Percentiles rank a stretch among this genome's conserved stretches.
Conservation (phyloP, 164 flowering plant species). For the Chimonanthus praecox region DNA sequence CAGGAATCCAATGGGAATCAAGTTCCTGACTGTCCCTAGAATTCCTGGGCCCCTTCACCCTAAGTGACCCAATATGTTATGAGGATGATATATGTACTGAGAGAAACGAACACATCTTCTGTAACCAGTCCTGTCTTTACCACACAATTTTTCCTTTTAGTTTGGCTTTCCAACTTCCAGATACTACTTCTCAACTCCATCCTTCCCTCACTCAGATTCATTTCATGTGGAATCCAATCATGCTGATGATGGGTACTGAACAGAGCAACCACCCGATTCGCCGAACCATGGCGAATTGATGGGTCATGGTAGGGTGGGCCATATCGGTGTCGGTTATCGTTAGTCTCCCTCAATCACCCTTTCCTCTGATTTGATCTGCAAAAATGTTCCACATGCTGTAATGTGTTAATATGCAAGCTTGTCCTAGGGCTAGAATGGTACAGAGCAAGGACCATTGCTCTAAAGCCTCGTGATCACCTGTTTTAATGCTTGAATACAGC, state of each 20-base stretch:
- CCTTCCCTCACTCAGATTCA: background rate
- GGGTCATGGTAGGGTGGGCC: background rate
- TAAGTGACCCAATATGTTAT: background rate
- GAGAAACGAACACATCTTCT: background rate
- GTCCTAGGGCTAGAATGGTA: background rate
- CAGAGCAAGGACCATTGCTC: background rate
- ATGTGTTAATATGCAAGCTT: background rate
- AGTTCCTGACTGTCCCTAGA: constrained; percentile 1
- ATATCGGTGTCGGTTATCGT: background rate
- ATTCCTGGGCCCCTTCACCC: constrained; percentile 6
- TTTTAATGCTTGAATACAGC: background rate
- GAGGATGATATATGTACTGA: background rate
- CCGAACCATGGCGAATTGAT: background rate
- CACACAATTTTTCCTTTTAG: background rate
- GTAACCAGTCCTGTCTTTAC: background rate
- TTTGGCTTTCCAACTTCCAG: background rate
- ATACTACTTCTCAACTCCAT: background rate
- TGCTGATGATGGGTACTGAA: constrained; percentile 1
- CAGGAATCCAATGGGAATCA: background rate
- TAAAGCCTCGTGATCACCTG: background rate
- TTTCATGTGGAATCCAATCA: background rate
- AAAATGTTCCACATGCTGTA: background rate
- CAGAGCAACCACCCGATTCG: background rate
- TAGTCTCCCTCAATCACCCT: background rate
- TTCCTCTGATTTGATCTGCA: background rate